Evolutionary conservation across 306 rosid genomes (phyloP), one percentile per base, ranked within the genome.

Genomic region (Casuarina cunninghamiana): DNA sequence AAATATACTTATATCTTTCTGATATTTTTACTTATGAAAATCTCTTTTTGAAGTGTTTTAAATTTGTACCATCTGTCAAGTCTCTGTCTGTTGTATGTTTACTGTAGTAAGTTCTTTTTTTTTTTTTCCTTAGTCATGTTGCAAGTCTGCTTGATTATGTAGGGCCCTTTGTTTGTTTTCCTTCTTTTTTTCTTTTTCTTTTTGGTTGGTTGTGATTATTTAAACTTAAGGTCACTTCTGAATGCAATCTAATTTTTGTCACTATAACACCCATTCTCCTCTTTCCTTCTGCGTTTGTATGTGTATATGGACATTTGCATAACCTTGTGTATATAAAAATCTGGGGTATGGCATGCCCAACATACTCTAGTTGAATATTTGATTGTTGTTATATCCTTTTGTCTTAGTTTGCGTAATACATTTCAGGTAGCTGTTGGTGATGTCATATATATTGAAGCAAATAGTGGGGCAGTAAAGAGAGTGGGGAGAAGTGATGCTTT

Each of bases 401-500:
- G 3, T n/a, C 42, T 54, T 2, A 50, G 65, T 39, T 74, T 67
- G 73, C 71, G 48, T 66, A 69, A 71, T 12, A 16, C 78, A 12
- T 12, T 84, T 71, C 81, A 95, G 98, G 93, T 95, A 60, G 98
- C 97, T 78, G 92, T 87, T 72, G 98, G 98, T 46, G 98, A 92
- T 91, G 98, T 95, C 78, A 91, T 95, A 82, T 92, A 92, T 65
- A 87, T 95, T 48, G 98, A 95, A 84, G 95, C 93, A 37, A 95
- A 95, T 86, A 95, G 98, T 65, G 98, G 98, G 73, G 97, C 98
- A 72, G 98, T 95, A 37, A 95, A 89, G 85, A 90, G 97, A 80
- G 98, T 95, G 15, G 98, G 98, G 16, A 87, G 98, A 82, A 92
- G 98, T 87, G 98, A 92, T 80, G 97, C 98, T 78, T 95, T 88